Evolutionary conservation across 108 stramenopile species (phyloP).

Genomic region (Asterionellopsis glacialis): DNA sequence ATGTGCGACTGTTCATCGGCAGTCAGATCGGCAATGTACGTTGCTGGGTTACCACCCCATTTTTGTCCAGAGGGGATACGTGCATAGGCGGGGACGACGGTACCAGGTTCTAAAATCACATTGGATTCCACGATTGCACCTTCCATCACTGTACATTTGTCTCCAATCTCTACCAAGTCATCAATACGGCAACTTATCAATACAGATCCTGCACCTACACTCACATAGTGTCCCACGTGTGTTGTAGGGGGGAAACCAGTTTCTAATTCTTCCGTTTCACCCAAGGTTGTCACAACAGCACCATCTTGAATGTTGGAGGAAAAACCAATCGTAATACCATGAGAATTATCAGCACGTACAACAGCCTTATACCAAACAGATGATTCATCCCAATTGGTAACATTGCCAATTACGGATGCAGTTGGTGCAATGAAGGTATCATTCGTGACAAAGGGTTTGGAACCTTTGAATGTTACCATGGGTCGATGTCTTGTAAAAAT

Average conservation of each 20-base stretch:
- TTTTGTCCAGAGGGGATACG: constrained; percentile 83
- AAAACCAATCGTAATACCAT: constrained; percentile 83
- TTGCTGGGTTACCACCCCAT: constrained; percentile 93
- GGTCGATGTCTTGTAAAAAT: constrained; percentile 86
- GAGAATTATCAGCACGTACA: constrained; percentile 84
- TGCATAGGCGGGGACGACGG: constrained; percentile 82
- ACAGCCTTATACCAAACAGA: constrained; percentile 97
- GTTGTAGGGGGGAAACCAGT: constrained; percentile 82
- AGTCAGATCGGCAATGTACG: constrained; percentile 64
- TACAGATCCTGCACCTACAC: constrained; percentile 77
- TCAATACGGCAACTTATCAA: constrained; percentile 79
- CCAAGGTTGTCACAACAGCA: constrained; percentile 79
- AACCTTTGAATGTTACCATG: constrained; percentile 67
- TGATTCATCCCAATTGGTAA: constrained; percentile 91
- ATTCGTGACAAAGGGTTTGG: constrained; percentile 78
- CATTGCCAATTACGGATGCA: constrained; percentile 96
- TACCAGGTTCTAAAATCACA: constrained; percentile 85
- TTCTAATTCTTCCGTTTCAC: constrained; percentile 42
- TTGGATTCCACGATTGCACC: constrained; percentile 83
- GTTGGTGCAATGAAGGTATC: constrained; percentile 95
- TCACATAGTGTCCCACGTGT: constrained; percentile 82
- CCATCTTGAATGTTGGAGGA: constrained; percentile 85
- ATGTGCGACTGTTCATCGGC: constrained; percentile 68
- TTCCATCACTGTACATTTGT: constrained; percentile 86
- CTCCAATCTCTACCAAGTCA: constrained; percentile 80